These are phyloP conservation scores for Candida khao-thaluensis DNA, from an alignment of 805 yeast species.

Conservation along the genomic window DNA sequence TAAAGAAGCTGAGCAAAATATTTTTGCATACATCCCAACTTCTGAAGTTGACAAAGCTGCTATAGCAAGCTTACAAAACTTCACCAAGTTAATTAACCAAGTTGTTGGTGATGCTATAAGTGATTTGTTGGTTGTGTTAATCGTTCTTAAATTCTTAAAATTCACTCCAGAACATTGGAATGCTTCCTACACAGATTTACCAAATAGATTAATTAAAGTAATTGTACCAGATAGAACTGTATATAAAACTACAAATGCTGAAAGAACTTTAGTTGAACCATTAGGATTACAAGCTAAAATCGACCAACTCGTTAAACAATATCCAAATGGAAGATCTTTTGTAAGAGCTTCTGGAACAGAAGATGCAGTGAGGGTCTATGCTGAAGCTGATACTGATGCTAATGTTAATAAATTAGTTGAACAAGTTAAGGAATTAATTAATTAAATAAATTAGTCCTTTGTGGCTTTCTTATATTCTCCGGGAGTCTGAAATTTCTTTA, in stretches of 20 bases:
- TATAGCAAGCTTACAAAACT: slow-evolving; percentile 52
- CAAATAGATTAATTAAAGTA: slow-evolving; percentile 80
- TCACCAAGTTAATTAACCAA: slow-evolving; percentile 81
- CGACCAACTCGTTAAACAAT: slow-evolving; percentile 59
- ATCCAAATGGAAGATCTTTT: slow-evolving; percentile 72
- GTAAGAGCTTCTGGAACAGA: slow-evolving; percentile 98
- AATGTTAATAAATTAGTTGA: slow-evolving; percentile 29
- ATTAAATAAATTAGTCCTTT: slow-evolving; percentile 9
- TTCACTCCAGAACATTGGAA: slow-evolving; percentile 75
- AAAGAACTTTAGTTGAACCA: slow-evolving; percentile 76
- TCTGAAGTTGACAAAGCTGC: slow-evolving; percentile 49
- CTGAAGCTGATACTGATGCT: slow-evolving; percentile 65
- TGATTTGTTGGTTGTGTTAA: slow-evolving; percentile 79
- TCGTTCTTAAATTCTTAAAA: slow-evolving; percentile 55
- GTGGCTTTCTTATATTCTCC: slow-evolving; percentile 67
- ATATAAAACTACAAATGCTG: slow-evolving; percentile 88
- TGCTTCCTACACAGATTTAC: slow-evolving; percentile 73
- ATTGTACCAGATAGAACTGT: slow-evolving; percentile 76
- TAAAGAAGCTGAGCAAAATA: slow-evolving; percentile 40
- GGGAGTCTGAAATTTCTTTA: slow-evolving; percentile 60
- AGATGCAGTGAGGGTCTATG: slow-evolving; percentile 93
- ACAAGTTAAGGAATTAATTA: slow-evolving; percentile 12
- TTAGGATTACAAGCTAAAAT: slow-evolving; percentile 71
- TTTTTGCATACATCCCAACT: slow-evolving; percentile 32
- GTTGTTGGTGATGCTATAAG: slow-evolving; percentile 98